Conservation (phyloP, 2,329 filamentous ascomycete genomes). For the Sporothrix euskadiensis region DNA sequence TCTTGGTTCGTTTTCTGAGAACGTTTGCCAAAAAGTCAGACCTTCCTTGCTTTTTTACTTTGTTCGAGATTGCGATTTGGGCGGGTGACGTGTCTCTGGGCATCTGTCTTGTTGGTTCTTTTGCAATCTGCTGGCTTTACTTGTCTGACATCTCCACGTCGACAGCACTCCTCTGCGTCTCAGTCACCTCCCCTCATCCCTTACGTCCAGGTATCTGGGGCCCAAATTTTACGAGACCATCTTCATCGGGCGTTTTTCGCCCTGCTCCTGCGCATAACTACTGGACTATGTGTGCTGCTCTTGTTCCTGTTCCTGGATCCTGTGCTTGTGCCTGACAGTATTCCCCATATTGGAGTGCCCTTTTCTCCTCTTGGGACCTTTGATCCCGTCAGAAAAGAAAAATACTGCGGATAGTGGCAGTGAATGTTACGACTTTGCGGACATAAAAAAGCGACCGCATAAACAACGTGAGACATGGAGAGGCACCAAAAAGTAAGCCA, state of each 20-base stretch:
- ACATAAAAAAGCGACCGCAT: neutral
- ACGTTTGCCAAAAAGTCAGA: neutral
- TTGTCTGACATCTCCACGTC: neutral
- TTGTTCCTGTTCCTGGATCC: neutral
- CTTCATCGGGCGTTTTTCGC: constrained; percentile 12
- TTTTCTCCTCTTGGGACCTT: neutral
- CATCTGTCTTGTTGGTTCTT: neutral
- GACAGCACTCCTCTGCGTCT: neutral
- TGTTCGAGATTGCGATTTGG: neutral
- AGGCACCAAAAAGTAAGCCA: neutral
- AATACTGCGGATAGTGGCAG: neutral
- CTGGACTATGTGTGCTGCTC: neutral
- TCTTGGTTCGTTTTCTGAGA: neutral
- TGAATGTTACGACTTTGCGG: neutral
- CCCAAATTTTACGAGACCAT: constrained; percentile 1
- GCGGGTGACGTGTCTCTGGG: neutral
- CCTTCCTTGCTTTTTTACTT: neutral
- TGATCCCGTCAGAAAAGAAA: neutral
- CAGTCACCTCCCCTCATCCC: constrained; percentile 8
- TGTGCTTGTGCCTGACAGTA: constrained; percentile 2
- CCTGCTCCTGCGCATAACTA: neutral
- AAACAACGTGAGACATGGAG: constrained; percentile 7
- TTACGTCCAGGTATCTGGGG: neutral
- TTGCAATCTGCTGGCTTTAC: neutral
- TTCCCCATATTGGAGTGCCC: neutral